Conservation (phyloP, 2,329 filamentous ascomycete species). For the Paraphaeosphaeria sporulosa region DNA sequence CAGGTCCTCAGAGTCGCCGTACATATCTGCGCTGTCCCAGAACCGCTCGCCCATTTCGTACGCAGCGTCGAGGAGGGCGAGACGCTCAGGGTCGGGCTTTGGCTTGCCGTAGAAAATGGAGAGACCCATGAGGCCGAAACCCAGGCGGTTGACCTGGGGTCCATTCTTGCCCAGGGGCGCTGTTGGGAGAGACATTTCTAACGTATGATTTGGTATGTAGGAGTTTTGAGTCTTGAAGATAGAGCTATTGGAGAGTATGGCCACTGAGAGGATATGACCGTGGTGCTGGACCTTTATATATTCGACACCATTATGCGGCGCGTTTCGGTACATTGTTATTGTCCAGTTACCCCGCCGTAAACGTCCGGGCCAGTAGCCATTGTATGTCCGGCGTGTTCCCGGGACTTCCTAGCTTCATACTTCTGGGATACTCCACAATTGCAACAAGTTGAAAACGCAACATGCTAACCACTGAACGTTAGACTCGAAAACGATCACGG, state of each 20-base stretch:
- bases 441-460: too few species aligned
- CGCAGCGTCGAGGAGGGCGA: constrained; percentile 58
- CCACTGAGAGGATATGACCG: neutral
- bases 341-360: too few species aligned
- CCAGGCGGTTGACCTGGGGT: constrained; percentile 57
- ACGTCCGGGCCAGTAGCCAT: too few species aligned
- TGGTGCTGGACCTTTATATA: neutral
- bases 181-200: constrained; percentile 47
- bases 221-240: neutral
- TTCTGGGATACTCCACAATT: too few species aligned
- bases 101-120: constrained; percentile 54
- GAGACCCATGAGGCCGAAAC: constrained; percentile 63
- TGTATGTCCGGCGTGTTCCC: too few species aligned
- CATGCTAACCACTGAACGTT: too few species aligned
- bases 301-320: neutral
- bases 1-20: constrained; percentile 46
- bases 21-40: constrained; percentile 39
- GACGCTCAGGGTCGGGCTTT: constrained; percentile 58
- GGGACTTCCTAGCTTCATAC: too few species aligned
- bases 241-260: too few species aligned
- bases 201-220: neutral
- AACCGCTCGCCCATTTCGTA: constrained; percentile 56
- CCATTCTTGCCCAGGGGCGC: constrained; percentile 59
- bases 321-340: too few species aligned
- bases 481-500: too few species aligned